Evolutionary conservation across 495 filamentous ascomycete species (phyloP).

Genomic region (Penicillium goetzii): DNA sequence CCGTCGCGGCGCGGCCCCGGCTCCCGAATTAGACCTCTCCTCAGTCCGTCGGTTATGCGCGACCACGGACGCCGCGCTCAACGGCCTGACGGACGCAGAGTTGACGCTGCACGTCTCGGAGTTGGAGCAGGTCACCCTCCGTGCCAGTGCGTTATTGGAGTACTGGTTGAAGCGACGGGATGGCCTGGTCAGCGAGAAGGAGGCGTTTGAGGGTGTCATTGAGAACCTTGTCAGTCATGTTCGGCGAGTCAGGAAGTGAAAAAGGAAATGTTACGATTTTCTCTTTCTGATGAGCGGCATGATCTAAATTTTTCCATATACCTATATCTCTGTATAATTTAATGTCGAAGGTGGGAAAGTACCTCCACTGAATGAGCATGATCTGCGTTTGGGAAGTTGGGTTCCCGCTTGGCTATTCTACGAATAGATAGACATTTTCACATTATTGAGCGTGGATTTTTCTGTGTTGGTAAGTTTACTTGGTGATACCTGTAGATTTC

Average conservation of each 20-base stretch:
- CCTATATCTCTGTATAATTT: slow-evolving; percentile 30
- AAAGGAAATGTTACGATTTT: neutral
- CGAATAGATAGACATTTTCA: neutral
- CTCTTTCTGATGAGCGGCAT: slow-evolving; percentile 8
- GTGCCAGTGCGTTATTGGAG: slow-evolving; percentile 76
- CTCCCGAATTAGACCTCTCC: slow-evolving; percentile 79
- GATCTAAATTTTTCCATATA: slow-evolving; percentile 14
- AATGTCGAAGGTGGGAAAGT: slow-evolving; percentile 23
- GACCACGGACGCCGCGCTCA: slow-evolving; percentile 80
- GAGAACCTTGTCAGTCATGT: slow-evolving; percentile 97
- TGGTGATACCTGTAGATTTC: too few species aligned
- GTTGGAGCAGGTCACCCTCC: slow-evolving; percentile 66
- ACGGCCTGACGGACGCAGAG: slow-evolving; percentile 75
- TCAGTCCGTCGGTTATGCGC: slow-evolving; percentile 75
- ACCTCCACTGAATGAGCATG: slow-evolving; percentile 20
- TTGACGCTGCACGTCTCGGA: slow-evolving; percentile 71
- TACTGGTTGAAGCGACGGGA: slow-evolving; percentile 89
- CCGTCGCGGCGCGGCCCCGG: slow-evolving; percentile 60
- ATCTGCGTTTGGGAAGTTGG: slow-evolving; percentile 5
- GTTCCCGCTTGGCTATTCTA: neutral
- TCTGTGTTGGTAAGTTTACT: neutral
- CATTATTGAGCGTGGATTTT: neutral
- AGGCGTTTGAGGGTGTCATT: slow-evolving; percentile 97
- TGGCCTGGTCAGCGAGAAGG: slow-evolving; percentile 83
- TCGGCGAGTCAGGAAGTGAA: slow-evolving; percentile 75